Evolutionary conservation across 192 early-diverging fungal genomes (phyloP), one percentile per base, ranked within the genome.

Genomic region (Pilobolus umbonatus): DNA sequence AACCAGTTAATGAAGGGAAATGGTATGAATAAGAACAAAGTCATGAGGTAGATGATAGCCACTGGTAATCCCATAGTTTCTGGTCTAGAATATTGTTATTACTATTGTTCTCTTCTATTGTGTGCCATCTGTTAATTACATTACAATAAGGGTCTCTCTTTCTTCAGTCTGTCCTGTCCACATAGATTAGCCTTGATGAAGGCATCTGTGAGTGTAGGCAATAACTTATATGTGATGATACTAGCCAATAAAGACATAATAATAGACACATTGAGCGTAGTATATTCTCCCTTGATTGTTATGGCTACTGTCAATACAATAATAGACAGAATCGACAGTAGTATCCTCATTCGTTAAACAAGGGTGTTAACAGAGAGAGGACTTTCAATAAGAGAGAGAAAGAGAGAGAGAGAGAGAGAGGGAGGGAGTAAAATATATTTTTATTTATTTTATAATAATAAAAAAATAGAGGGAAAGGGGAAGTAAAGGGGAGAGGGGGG

Each of bases 51-150:
- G 22, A 96, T 78, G 22, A 90, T 79, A 14, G 92, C 95, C 0
- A 85, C 84, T 4, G 96, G 77, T 47, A 94, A 82, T 19, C 97
- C 97, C 90, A 94, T 90, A 61, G 86, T 91, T 72, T 99, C 97
- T 0, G 96, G 82, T n/a, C 91, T 93, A 68, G 24, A 19, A 6
- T 19, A 15, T 32, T 32, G 9, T 32, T 29, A 32, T 52, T 34
- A 34, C 12, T 34, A 19, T 30, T n/a, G n/a, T n/a, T n/a, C n/a
- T n/a, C n/a, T n/a, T n/a, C n/a, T n/a, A n/a, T n/a, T n/a, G n/a
- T n/a, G n/a, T n/a, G n/a, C n/a, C n/a, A n/a, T n/a, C n/a, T n/a
- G n/a, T n/a, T n/a, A n/a, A n/a, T 5, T 17, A 36, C 8, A n/a
- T 70, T 76, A 92, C 91, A 88, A 76, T 5, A 91, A 70, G 11